Evolutionary conservation across 1,139 yeast genomes (phyloP).

Genomic region (Geotrichum histeridarum): DNA sequence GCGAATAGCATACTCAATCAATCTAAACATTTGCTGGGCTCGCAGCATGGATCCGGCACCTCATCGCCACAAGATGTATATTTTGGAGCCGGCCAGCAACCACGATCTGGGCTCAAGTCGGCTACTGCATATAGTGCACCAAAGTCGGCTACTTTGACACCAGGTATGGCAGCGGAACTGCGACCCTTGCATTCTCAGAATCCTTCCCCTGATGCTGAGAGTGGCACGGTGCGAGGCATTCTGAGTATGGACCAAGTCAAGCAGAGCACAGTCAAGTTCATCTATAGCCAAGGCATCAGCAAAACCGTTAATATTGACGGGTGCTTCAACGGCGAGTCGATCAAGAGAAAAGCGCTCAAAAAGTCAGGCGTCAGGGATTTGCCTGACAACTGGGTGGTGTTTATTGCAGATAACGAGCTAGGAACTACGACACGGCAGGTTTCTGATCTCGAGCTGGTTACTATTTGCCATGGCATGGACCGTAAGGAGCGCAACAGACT

Average conservation of each 20-base stretch:
- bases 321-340: slow-evolving; percentile 74
- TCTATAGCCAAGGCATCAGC: slow-evolving; percentile 55
- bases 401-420: slow-evolving; percentile 39
- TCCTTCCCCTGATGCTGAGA: slow-evolving; percentile 3
- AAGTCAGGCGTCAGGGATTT: slow-evolving; percentile 44
- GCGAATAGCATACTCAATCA: no score
- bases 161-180: slow-evolving; percentile 11
- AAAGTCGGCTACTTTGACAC: slow-evolving; percentile 11
- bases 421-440: slow-evolving; percentile 47
- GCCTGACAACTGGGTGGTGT: slow-evolving; percentile 50
- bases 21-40: no score
- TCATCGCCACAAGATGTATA: no score
- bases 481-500: slow-evolving; percentile 67
- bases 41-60: no score
- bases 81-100: no score
- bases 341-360: slow-evolving; percentile 64
- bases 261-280: slow-evolving; percentile 56
- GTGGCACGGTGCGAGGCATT: slow-evolving; percentile 22
- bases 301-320: slow-evolving; percentile 71
- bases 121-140: neutral
- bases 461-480: slow-evolving; percentile 73
- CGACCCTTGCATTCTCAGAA: slow-evolving; percentile 6
- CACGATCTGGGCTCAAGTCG: no score
- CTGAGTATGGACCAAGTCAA: slow-evolving; percentile 34
- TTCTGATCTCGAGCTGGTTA: slow-evolving; percentile 74